Evolutionary conservation across 306 rosid species (phyloP), one percentile per base, ranked within the genome.

Genomic region (Glycine soja): DNA sequence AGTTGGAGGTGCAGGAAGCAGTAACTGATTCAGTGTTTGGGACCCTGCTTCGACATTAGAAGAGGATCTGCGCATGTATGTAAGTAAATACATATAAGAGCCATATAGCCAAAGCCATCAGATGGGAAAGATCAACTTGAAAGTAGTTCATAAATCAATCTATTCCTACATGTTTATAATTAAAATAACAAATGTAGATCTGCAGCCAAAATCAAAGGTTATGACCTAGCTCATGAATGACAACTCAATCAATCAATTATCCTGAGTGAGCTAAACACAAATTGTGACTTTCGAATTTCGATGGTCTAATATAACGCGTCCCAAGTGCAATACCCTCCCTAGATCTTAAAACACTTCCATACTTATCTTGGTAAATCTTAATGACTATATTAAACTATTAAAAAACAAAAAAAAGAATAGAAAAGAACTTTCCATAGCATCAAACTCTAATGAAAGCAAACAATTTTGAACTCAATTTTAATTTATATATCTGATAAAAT

Each of bases 1-100:
- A 36, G 83, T 52, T 16, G 90, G 88, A 51, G 97, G 96, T 14
- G 93, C 97, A 59, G 98, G 91, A 89, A 93, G 98, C 75, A 89
- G 59, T 63, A 90, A 74, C 69, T 93, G 99, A 77, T 95, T 91
- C 81, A 90, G 86, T 72, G 97, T 87, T 83, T 84, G 89, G 76
- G 90, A 81, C 62, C 89, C 88, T 42, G 86, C 90, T 81, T 83
- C 87, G 43, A 89, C 81, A 86, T 85, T 88, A 45, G 94, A 80
- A 80, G 88, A 65, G 74, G 93, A 84, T 67, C 90, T 91, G 90
- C 85, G 76, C 42, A 75, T 36, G 57, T 43, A 24, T 32, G 36
- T 6, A 42, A 48, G 45, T 63, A 42, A 77, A 80, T 30, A 67
- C 36, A 62, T 59, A 58, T 42, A 42, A 66, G 46, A 86, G 65